Conservation (phyloP, 129 eudicot species). For the Flaveria robusta region DNA sequence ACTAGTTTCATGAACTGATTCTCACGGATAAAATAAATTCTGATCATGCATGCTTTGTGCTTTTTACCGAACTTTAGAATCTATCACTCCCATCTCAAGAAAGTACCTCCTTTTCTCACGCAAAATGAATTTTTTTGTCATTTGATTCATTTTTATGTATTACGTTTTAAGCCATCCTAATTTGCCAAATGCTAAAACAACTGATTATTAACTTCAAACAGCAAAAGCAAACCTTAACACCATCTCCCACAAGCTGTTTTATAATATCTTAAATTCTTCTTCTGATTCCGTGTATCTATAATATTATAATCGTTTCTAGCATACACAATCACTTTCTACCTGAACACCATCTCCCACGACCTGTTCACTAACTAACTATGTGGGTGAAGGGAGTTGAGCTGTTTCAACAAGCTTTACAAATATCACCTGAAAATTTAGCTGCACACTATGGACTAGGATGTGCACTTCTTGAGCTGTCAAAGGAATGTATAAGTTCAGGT, state of each 20-base stretch:
- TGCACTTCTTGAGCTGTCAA: constrained; percentile 77
- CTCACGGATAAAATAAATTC: background rate
- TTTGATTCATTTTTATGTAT: background rate
- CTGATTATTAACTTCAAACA: constrained; percentile 10
- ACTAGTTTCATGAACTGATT: background rate
- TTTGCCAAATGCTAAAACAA: background rate
- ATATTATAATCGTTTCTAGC: background rate
- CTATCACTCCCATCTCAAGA: background rate
- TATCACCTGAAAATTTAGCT: constrained; percentile 67
- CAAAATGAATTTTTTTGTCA: background rate
- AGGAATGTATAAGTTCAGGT: constrained; percentile 77
- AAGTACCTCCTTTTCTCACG: background rate
- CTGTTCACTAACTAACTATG: constrained; percentile 34
- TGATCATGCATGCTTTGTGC: background rate
- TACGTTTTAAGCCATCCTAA: background rate
- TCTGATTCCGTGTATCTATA: background rate
- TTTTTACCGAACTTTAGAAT: background rate
- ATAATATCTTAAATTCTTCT: background rate
- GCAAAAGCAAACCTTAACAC: background rate
- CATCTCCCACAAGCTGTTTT: background rate
- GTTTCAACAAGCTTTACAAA: constrained; percentile 75
- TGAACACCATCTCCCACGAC: background rate
- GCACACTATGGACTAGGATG: constrained; percentile 90
- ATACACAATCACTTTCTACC: background rate
- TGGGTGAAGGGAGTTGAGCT: constrained; percentile 78